These are phyloP conservation scores for Mycena crocata DNA, from an alignment of 768 basidiomycete genomes.

Conservation along the genomic window DNA sequence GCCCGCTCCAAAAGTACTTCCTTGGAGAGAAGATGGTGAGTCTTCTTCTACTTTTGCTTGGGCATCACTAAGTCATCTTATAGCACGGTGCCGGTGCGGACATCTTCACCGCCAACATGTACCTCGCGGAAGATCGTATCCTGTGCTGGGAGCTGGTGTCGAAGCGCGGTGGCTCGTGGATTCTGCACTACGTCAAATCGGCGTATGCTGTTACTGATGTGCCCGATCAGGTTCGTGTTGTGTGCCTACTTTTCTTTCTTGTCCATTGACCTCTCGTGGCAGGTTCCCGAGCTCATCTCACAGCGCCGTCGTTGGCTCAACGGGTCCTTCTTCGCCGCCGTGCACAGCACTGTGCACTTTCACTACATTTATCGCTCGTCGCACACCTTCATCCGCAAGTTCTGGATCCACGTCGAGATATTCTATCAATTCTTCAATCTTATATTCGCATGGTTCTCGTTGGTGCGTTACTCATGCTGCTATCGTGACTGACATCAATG, in stretches of 20 bases:
- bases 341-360: slow-evolving; percentile 93
- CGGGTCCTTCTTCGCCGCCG: slow-evolving; percentile 97
- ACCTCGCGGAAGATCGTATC: slow-evolving; percentile 93
- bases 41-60: slow-evolving; percentile 23
- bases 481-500: neutral
- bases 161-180: slow-evolving; percentile 92
- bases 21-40: slow-evolving; percentile 92
- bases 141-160: slow-evolving; percentile 98
- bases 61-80: neutral
- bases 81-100: slow-evolving; percentile 86
- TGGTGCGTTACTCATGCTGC: slow-evolving; percentile 58
- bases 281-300: slow-evolving; percentile 93
- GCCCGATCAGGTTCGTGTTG: slow-evolving; percentile 77
- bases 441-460: slow-evolving; percentile 91
- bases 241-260: neutral
- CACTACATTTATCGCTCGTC: slow-evolving; percentile 94
- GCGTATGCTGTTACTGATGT: slow-evolving; percentile 95
- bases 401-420: slow-evolving; percentile 96
- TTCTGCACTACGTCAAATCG: slow-evolving; percentile 95
- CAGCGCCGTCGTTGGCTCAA: slow-evolving; percentile 98
- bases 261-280: neutral
- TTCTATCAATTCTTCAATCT: slow-evolving; percentile 91
- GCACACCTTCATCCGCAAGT: slow-evolving; percentile 84
- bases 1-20: slow-evolving; percentile 96
- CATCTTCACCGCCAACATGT: slow-evolving; percentile 97